Evolutionary conservation across 106 monocot species (phyloP).

Genomic region (Dendrobium officinale): DNA sequence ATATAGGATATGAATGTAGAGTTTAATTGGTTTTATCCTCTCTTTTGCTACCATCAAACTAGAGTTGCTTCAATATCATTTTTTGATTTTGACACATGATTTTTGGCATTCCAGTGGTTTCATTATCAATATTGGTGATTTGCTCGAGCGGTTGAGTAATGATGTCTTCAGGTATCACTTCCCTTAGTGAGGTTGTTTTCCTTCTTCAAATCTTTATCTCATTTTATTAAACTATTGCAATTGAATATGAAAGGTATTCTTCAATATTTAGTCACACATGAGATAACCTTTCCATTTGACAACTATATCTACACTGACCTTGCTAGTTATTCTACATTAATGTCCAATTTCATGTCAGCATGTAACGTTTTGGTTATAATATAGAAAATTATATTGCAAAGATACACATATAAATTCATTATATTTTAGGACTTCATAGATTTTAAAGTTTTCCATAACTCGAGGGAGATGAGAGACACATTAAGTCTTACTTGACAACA

Average conservation of each 20-base stretch:
- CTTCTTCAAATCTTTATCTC: not conserved
- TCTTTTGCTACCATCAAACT: too few species aligned
- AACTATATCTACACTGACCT: not conserved
- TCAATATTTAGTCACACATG: not conserved
- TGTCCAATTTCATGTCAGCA: not conserved
- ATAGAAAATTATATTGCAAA: not conserved
- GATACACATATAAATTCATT: not conserved
- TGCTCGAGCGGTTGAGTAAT: slow-evolving; percentile 97
- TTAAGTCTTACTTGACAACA: not conserved
- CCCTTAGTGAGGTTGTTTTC: not conserved
- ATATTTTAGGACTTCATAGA: not conserved
- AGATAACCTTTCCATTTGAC: not conserved
- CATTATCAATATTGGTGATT: slow-evolving; percentile 90
- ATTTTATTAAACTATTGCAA: not conserved
- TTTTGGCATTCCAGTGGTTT: slow-evolving; percentile 50
- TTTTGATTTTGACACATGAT: not conserved
- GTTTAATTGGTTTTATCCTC: not conserved
- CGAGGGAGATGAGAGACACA: not conserved
- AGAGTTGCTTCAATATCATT: too few species aligned
- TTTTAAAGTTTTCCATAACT: not conserved
- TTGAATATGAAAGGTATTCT: not conserved
- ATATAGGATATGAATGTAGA: not conserved
- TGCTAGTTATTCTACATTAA: not conserved
- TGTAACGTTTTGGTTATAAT: not conserved
- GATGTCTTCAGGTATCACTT: slow-evolving; percentile 60